Percentiles rank a stretch among this genome's conserved stretches.
Evolutionary conservation across 768 basidiomycete genomes (phyloP).

Genomic region (Collybiopsis confluens): DNA sequence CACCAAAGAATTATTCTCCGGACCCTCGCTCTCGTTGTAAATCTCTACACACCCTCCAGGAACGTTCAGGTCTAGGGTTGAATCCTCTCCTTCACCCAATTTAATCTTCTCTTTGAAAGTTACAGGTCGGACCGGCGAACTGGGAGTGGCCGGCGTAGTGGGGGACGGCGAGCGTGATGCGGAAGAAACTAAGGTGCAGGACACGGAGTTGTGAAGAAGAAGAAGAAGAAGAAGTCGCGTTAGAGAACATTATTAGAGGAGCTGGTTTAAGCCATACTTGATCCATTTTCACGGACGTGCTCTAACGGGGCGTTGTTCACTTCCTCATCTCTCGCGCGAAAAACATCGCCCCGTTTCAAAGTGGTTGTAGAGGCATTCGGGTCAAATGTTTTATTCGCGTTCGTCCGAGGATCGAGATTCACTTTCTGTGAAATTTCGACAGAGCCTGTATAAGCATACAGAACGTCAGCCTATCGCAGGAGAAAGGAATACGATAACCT

Average conservation of each 20-base stretch:
- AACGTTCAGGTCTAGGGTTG: not conserved
- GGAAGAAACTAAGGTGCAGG: slow-evolving; percentile 4
- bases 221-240: not conserved
- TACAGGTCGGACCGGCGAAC: not conserved
- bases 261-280: not conserved
- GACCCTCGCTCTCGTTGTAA: not conserved
- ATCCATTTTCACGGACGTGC: slow-evolving; percentile 6
- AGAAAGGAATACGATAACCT: not conserved
- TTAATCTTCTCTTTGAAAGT: not conserved
- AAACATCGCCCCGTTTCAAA: not conserved
- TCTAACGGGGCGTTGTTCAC: not conserved
- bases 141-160: not conserved
- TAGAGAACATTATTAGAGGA: not conserved
- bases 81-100: not conserved
- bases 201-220: not conserved
- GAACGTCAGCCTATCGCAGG: not conserved
- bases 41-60: slow-evolving; percentile 4
- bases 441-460: not conserved
- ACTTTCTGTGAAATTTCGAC: not conserved
- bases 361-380: no score
- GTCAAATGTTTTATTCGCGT: no score
- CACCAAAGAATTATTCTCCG: not conserved
- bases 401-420: no score
- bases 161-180: not conserved
- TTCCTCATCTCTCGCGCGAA: not conserved